phyloP scores from a whole-genome alignment of 306 rosid species.

The Citrullus amarus region DNA sequence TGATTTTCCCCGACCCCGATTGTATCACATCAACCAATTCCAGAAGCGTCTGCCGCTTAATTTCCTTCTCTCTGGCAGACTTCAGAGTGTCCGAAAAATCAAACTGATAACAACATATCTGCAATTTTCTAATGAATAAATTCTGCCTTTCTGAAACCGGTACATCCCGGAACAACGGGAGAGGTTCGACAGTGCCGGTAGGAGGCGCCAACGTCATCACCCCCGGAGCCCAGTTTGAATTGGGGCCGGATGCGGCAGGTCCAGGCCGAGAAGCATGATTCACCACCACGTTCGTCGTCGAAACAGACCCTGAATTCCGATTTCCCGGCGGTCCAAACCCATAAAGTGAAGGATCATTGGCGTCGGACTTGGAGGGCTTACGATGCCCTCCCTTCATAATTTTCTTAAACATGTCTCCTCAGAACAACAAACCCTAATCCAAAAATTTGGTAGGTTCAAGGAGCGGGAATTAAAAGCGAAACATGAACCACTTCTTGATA shows the following conservation, averaged over 20 bases:
- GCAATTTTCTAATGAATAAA: conserved; percentile 56
- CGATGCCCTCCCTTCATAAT: conserved; percentile 71
- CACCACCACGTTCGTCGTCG: conserved; percentile 40
- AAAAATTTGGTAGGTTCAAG: conserved; percentile 15
- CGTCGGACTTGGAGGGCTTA: conserved; percentile 82
- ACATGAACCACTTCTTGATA: conserved; percentile 14
- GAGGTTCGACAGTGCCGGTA: conserved; percentile 50
- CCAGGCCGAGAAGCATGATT: conserved; percentile 69
- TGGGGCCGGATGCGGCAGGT: conserved; percentile 15
- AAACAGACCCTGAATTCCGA: conserved; percentile 29
- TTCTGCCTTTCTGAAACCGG: conserved; percentile 51
- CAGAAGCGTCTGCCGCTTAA: conserved; percentile 68
- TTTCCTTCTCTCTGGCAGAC: conserved; percentile 69
- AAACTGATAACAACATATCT: conserved; percentile 52
- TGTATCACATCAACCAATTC: conserved; percentile 85
- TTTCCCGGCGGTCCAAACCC: conserved; percentile 26
- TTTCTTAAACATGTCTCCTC: conserved; percentile 61
- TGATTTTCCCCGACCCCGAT: conserved; percentile 79
- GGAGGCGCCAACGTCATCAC: conserved; percentile 20
- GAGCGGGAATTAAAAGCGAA: conserved; percentile 17
- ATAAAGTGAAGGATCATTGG: conserved; percentile 36
- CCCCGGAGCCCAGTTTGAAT: neutral
- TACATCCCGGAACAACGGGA: conserved; percentile 59
- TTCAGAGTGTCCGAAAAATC: conserved; percentile 71
- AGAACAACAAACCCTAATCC: conserved; percentile 44